Evolutionary conservation across 805 yeast genomes (phyloP).

Genomic region (Saccharomycopsis malanga): DNA sequence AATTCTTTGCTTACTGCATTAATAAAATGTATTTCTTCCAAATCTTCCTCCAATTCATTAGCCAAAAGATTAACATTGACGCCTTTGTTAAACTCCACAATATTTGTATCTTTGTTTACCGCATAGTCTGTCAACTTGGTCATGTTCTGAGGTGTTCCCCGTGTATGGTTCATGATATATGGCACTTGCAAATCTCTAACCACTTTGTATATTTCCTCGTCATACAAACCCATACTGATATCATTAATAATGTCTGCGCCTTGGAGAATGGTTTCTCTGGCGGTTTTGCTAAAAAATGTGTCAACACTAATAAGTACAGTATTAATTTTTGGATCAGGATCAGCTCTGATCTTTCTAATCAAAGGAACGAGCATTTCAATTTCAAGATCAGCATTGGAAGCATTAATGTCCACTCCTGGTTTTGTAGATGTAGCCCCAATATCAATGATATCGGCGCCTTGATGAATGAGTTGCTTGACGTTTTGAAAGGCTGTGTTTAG

Average conservation of each 20-base stretch:
- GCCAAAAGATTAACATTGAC: background rate
- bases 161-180: slow-evolving; percentile 72
- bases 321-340: slow-evolving; percentile 31
- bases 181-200: slow-evolving; percentile 64
- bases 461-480: slow-evolving; percentile 42
- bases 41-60: background rate
- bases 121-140: slow-evolving; percentile 46
- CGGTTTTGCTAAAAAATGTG: slow-evolving; percentile 75
- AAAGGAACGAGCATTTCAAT: slow-evolving; percentile 63
- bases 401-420: slow-evolving; percentile 57
- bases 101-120: slow-evolving; percentile 10
- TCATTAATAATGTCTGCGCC: slow-evolving; percentile 95
- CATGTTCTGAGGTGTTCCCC: slow-evolving; percentile 82
- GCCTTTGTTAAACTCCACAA: background rate
- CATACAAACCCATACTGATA: slow-evolving; percentile 80
- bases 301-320: slow-evolving; percentile 69
- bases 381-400: slow-evolving; percentile 61
- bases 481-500: slow-evolving; percentile 36
- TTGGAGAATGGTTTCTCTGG: slow-evolving; percentile 52
- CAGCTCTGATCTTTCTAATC: slow-evolving; percentile 50
- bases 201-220: slow-evolving; percentile 56
- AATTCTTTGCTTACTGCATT: slow-evolving; percentile 63
- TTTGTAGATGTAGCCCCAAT: slow-evolving; percentile 94
- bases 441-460: slow-evolving; percentile 75
- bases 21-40: slow-evolving; percentile 30